Evolutionary conservation across 169 alveolate genomes (phyloP).

Genomic region (Fabrea salina): DNA sequence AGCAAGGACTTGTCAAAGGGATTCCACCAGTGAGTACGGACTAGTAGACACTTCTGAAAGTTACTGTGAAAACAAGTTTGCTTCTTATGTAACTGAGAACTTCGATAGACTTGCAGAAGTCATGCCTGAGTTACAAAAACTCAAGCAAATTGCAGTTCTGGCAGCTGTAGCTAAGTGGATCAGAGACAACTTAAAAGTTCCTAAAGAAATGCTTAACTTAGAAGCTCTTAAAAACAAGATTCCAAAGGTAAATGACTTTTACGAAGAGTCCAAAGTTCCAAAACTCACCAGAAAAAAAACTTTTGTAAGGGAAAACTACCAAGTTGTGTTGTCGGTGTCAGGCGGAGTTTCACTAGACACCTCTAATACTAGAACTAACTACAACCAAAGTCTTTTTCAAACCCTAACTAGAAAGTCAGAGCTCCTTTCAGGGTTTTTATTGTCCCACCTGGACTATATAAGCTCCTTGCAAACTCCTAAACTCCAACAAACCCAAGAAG

Average conservation of each 20-base stretch:
- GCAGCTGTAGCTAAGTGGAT: conserved; percentile 5
- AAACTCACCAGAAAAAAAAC: not conserved
- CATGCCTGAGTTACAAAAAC: conserved; percentile 8
- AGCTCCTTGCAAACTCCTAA: not conserved
- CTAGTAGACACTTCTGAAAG: conserved; percentile 5
- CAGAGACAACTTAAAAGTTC: conserved; percentile 23
- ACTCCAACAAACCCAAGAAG: not conserved
- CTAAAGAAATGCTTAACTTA: conserved; percentile 20
- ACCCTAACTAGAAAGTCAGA: not conserved
- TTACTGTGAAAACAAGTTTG: not conserved
- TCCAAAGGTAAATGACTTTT: not conserved
- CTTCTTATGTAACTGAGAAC: not conserved
- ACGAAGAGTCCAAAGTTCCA: not conserved
- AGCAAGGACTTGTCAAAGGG: not conserved
- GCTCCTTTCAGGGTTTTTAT: not conserved
- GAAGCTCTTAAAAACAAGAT: not conserved
- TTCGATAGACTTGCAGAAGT: not conserved
- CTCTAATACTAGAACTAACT: not conserved
- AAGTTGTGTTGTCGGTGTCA: not conserved
- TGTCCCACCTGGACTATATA: not conserved
- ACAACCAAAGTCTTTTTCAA: not conserved
- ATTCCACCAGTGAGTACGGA: not conserved
- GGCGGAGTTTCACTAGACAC: not conserved
- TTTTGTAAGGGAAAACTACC: not conserved
- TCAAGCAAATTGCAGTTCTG: conserved; percentile 2